phyloP scores from a whole-genome alignment of 331 rosid species.

The Arachis monticola region DNA sequence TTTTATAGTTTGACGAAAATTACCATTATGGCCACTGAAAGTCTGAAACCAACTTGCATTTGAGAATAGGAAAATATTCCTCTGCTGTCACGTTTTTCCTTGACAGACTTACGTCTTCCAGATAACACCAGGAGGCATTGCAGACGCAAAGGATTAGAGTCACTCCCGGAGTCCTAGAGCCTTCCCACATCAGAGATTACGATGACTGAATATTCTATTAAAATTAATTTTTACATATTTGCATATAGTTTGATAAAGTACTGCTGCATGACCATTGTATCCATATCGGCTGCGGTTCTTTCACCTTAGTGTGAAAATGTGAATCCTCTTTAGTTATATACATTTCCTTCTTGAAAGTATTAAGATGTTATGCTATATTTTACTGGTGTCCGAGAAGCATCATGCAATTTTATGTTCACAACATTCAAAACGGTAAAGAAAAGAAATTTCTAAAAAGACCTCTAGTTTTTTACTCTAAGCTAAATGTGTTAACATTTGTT shows the following conservation, averaged over 20 bases:
- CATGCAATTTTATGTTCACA: not conserved
- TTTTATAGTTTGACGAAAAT: conserved; percentile 14
- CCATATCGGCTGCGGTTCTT: conserved; percentile 8
- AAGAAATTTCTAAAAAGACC: not conserved
- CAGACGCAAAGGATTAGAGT: conserved; percentile 85
- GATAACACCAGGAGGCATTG: conserved; percentile 94
- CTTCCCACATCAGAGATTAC: not conserved
- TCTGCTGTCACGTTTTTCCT: conserved; percentile 46
- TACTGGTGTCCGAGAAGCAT: too few relatives aligned
- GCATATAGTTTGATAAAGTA: conserved; percentile 30
- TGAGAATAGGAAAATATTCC: not conserved
- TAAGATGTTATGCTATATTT: not conserved
- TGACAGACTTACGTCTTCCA: conserved; percentile 77
- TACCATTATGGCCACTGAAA: not conserved
- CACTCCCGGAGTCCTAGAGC: not conserved
- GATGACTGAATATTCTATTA: conserved; percentile 28
- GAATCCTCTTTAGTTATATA: conserved; percentile 19
- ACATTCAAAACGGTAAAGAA: not conserved
- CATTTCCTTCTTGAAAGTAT: conserved; percentile 25
- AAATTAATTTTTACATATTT: conserved; percentile 40
- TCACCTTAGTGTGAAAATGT: not conserved
- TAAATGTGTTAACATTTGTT: too few relatives aligned
- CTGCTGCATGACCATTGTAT: conserved; percentile 16
- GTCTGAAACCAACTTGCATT: not conserved
- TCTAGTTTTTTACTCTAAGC: too few relatives aligned